Evolutionary conservation across 352 stramenopile genomes (phyloP).

Genomic region (Elongisporangium prolatum): DNA sequence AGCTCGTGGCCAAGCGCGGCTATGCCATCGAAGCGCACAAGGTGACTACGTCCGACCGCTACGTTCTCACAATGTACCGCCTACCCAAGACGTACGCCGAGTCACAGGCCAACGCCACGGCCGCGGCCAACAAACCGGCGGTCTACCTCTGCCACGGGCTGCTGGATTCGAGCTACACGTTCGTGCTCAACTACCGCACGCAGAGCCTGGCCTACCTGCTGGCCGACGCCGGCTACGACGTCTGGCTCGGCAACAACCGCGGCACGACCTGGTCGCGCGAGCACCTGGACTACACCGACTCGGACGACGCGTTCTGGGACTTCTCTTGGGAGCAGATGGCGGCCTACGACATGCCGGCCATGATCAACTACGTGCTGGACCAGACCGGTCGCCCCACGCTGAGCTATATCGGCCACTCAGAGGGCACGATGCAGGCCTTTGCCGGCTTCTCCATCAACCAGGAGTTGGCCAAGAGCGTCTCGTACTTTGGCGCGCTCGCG

Average conservation of each 20-base stretch:
- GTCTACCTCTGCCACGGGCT: slow-evolving; percentile 64
- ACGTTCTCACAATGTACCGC: slow-evolving; percentile 66
- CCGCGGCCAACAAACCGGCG: slow-evolving; percentile 32
- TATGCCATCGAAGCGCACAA: slow-evolving; percentile 56
- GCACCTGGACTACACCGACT: slow-evolving; percentile 38
- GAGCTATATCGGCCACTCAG: slow-evolving; percentile 58
- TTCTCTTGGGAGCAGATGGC: slow-evolving; percentile 69
- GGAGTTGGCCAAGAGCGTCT: slow-evolving; percentile 50
- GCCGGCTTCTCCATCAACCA: slow-evolving; percentile 51
- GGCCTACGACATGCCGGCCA: slow-evolving; percentile 54
- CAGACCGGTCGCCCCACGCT: slow-evolving; percentile 28
- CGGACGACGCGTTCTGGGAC: slow-evolving; percentile 48
- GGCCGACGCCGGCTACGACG: slow-evolving; percentile 54
- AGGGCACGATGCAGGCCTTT: slow-evolving; percentile 64
- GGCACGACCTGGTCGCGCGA: slow-evolving; percentile 59
- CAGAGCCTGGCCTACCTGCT: slow-evolving; percentile 58
- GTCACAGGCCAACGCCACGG: slow-evolving; percentile 22
- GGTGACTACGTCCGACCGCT: slow-evolving; percentile 47
- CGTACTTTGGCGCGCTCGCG: slow-evolving; percentile 55
- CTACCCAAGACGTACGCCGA: slow-evolving; percentile 51
- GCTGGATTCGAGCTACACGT: slow-evolving; percentile 60
- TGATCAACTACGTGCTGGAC: slow-evolving; percentile 51
- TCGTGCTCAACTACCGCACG: slow-evolving; percentile 50
- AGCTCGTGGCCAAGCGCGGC: slow-evolving; percentile 40
- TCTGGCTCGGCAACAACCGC: slow-evolving; percentile 70